Evolutionary conservation across 2,329 filamentous ascomycete species (phyloP).

Genomic region (Hirsutella rhossiliensis): DNA sequence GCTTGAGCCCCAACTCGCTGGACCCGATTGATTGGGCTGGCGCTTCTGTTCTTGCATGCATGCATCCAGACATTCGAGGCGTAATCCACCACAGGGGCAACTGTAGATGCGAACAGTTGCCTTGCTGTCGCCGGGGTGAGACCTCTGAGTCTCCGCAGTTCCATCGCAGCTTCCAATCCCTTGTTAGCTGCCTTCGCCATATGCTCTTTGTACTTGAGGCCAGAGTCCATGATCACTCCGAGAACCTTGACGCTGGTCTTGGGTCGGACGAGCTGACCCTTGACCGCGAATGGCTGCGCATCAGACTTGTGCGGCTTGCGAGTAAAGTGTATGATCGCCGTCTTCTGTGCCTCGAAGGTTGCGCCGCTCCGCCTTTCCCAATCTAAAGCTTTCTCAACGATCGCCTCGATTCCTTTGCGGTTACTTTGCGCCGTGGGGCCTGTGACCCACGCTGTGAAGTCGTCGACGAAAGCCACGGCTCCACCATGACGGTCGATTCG

Average conservation of each 20-base stretch:
- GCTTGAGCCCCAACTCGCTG: too few species aligned
- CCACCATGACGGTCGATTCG: constrained; percentile 10
- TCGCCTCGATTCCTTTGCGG: constrained; percentile 10
- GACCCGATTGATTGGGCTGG: neutral
- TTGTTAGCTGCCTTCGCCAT: constrained; percentile 10
- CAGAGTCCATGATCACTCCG: constrained; percentile 1
- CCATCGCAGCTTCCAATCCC: constrained; percentile 10
- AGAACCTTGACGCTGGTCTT: constrained; percentile 6
- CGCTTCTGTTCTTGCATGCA: neutral
- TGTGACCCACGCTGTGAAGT: too few species aligned
- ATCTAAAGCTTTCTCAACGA: constrained; percentile 10
- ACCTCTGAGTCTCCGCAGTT: constrained; percentile 2
- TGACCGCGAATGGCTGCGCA: too few species aligned
- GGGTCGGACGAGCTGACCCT: constrained; percentile 2
- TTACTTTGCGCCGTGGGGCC: constrained; percentile 10
- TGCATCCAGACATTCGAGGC: constrained; percentile 3
- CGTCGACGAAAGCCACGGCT: constrained; percentile 3
- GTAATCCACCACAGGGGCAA: constrained; percentile 1
- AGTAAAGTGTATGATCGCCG: constrained; percentile 12
- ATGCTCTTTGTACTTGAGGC: constrained; percentile 12
- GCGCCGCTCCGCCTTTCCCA: constrained; percentile 14
- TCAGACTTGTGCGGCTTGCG: neutral
- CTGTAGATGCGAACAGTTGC: constrained; percentile 8
- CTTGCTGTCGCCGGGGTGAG: constrained; percentile 7
- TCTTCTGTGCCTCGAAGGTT: constrained; percentile 14